Evolutionary conservation across 2,329 filamentous ascomycete species (phyloP).

Genomic region (Bisporella sp.): DNA sequence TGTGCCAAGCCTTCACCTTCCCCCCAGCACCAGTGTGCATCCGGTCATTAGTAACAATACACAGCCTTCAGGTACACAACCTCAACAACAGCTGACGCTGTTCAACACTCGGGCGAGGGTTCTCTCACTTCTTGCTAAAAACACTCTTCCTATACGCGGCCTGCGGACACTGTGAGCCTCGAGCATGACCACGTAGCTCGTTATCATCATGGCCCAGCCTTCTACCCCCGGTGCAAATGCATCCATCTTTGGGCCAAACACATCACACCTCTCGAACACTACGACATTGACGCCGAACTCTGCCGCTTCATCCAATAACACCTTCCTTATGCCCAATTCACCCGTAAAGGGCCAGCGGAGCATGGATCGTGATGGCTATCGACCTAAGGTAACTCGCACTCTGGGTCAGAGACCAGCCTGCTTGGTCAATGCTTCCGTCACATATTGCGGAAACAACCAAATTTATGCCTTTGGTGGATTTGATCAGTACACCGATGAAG

Average conservation of each 20-base stretch:
- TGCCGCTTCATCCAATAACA: conserved; percentile 58
- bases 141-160: too few relatives aligned
- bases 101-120: too few relatives aligned
- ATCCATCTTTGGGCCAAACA: conserved; percentile 42
- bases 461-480: conserved; percentile 99
- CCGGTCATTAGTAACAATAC: too few relatives aligned
- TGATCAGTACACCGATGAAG: conserved; percentile 96
- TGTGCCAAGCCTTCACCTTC: too few relatives aligned
- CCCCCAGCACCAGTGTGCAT: too few relatives aligned
- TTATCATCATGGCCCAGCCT: conserved; percentile 35
- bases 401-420: conserved; percentile 81
- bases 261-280: conserved; percentile 9
- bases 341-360: conserved; percentile 60
- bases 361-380: conserved; percentile 59
- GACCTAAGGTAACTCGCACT: conserved; percentile 74
- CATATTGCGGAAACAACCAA: conserved; percentile 95
- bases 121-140: too few relatives aligned
- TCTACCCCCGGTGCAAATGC: conserved; percentile 35
- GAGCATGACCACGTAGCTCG: conserved; percentile 18
- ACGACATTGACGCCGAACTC: conserved; percentile 36
- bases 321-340: conserved; percentile 87
- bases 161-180: not conserved
- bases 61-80: too few relatives aligned
- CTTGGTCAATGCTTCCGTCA: conserved; percentile 95
- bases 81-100: too few relatives aligned